phyloP scores from a whole-genome alignment of 805 yeast species.

The Yamadazyma takamatsuzukensis region DNA sequence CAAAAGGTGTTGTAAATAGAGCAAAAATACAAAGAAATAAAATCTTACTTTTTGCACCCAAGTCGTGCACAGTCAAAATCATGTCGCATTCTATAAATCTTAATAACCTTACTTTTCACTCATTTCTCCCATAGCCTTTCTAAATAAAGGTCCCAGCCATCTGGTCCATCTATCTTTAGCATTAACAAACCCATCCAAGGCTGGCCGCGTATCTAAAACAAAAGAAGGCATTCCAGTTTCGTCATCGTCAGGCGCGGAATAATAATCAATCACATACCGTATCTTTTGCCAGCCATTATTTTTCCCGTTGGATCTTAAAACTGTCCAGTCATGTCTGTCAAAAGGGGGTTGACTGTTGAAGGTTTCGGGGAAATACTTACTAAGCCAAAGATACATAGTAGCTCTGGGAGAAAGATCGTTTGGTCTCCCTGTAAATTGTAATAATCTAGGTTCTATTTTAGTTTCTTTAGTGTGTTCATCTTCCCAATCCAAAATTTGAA shows the following conservation, averaged over 20 bases:
- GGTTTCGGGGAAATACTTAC: conserved; percentile 65
- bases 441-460: conserved; percentile 65
- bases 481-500: conserved; percentile 92
- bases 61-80: no score
- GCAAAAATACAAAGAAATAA: no score
- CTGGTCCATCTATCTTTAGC: conserved; percentile 66
- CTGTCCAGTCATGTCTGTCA: conserved; percentile 99
- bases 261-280: conserved; percentile 92
- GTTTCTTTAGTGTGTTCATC: conserved; percentile 55
- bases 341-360: conserved; percentile 85
- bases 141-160: conserved; percentile 66
- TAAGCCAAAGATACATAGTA: conserved; percentile 57
- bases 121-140: conserved; percentile 63
- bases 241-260: conserved; percentile 90
- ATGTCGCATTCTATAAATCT: no score
- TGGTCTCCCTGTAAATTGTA: conserved; percentile 90
- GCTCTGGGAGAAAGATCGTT: conserved; percentile 87
- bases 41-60: no score
- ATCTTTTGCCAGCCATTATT: conserved; percentile 60
- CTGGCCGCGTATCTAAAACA: conserved; percentile 93
- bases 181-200: conserved; percentile 63
- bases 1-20: no score
- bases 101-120: no score
- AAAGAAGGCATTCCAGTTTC: conserved; percentile 87
- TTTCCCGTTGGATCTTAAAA: conserved; percentile 57